Percentiles rank a stretch among this genome's conserved stretches.
These are phyloP conservation scores for Russula sp. DNA, from an alignment of 768 basidiomycete species.

Conservation along the genomic window DNA sequence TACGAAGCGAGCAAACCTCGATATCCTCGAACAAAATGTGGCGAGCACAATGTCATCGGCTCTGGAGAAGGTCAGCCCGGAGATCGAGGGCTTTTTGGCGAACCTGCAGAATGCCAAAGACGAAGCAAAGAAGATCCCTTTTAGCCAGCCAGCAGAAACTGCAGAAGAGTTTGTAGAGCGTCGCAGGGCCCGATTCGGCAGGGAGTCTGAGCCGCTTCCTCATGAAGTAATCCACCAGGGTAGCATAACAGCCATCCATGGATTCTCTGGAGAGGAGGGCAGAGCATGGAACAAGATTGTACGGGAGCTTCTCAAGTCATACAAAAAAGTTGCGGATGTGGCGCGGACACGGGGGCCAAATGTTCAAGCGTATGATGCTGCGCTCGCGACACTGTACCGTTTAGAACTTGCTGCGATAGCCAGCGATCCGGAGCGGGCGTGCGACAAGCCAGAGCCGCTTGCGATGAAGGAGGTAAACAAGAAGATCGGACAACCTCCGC, in stretches of 20 bases:
- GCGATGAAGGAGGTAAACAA: conserved; percentile 29
- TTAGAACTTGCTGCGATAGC: conserved; percentile 28
- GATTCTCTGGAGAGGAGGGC: conserved; percentile 23
- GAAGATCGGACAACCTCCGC: conserved; percentile 33
- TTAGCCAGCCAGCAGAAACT: neutral
- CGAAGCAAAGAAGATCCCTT: conserved; percentile 21
- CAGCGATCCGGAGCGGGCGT: conserved; percentile 22
- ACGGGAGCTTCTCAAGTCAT: conserved; percentile 24
- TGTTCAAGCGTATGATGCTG: conserved; percentile 32
- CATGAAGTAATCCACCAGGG: neutral
- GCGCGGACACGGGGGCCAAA: conserved; percentile 31
- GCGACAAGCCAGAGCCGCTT: conserved; percentile 27
- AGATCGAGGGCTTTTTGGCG: conserved; percentile 18
- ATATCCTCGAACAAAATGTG: conserved; percentile 35
- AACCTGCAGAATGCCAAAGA: conserved; percentile 9
- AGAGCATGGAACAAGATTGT: conserved; percentile 27
- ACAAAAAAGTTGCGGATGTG: conserved; percentile 27
- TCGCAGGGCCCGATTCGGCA: conserved; percentile 1
- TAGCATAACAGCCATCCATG: conserved; percentile 24
- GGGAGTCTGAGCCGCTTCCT: conserved; percentile 24
- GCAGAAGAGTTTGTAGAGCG: neutral
- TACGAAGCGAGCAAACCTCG: conserved; percentile 34
- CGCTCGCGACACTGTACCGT: conserved; percentile 31
- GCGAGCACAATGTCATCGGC: conserved; percentile 30
- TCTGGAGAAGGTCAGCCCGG: conserved; percentile 19